Evolutionary conservation across 495 filamentous ascomycete species (phyloP), one percentile per base, ranked within the genome.

Genomic region (Penicilliopsis zonata): DNA sequence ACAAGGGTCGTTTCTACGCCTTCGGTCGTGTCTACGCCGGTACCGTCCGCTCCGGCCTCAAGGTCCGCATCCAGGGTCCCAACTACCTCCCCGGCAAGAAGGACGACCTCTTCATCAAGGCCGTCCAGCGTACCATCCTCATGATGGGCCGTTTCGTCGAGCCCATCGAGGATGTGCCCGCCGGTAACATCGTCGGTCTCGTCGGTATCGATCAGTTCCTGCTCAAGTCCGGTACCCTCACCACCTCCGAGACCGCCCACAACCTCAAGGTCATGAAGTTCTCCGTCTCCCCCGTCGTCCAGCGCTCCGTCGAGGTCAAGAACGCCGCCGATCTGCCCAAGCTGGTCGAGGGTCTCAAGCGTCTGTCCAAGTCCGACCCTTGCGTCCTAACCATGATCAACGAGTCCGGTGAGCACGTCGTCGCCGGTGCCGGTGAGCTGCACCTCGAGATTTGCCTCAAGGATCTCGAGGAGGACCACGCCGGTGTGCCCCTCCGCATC

Each of bases 201-300:
- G 90, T 99, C 54, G 90, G 90, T 80, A 82, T 99, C 55, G 90
- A 99, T 61, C 90, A 99, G 74, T 99, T 99, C 82, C 70, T 99
- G 67, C 85, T 99, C 74, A 99, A 99, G 79, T 96, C 90, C 54
- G 90, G 90, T 76, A 99, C 90, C 45, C 78, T 99, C 43, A 93
- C 86, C 62, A 99, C 92, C 54, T 77, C 76, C 52, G 90, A 99
- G 41, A 88, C 87, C 39, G 90, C 90, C 49, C 90, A 99, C 80
- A 99, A 99, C 76, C 66, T 99, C 46, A 99, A 96, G 79, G 90
- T 99, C 66, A 99, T 99, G 90, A 94, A 93, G 70, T 99, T 99
- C 82, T 99, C 90, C 50, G 90, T 99, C 55, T 96, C 90, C 24
- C 90, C 90, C 55, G 90, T 99, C 64, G 92, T 99, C 46, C 90